A percentile compares a stretch with the other conserved stretches of the same genome.
These are phyloP conservation scores for Cladosporium sp. DNA, from an alignment of 2,329 filamentous ascomycete genomes.

Conservation along the genomic window DNA sequence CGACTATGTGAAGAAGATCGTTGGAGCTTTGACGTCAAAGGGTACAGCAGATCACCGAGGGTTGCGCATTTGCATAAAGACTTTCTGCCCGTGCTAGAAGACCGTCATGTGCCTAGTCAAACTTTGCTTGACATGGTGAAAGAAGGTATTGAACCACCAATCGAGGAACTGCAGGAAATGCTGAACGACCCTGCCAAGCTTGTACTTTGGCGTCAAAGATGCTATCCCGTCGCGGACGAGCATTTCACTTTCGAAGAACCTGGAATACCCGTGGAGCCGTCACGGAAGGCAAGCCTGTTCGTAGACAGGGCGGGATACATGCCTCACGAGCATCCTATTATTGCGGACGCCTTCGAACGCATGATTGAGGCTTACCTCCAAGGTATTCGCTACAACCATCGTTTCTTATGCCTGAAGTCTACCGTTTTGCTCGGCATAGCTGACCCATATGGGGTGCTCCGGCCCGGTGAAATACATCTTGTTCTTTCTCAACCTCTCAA, in stretches of 20 bases:
- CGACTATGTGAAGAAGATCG: background rate
- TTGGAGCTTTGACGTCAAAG: slow-evolving; percentile 56
- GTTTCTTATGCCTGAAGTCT: slow-evolving; percentile 40
- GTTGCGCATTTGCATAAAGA: background rate
- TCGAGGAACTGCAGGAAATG: slow-evolving; percentile 47
- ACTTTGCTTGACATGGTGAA: slow-evolving; percentile 53
- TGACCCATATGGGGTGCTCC: slow-evolving; percentile 62
- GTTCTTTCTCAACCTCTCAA: slow-evolving; percentile 64
- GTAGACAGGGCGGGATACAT: background rate
- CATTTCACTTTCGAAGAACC: background rate
- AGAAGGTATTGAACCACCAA: slow-evolving; percentile 52
- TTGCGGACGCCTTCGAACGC: background rate
- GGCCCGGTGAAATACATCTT: slow-evolving; percentile 67
- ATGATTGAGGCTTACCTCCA: background rate
- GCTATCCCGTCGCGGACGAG: background rate
- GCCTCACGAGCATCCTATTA: background rate
- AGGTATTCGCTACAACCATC: background rate
- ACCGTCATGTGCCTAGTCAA: slow-evolving; percentile 53
- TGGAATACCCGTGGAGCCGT: background rate
- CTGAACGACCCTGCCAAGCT: slow-evolving; percentile 54
- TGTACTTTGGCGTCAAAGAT: slow-evolving; percentile 24
- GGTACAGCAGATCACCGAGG: slow-evolving; percentile 41
- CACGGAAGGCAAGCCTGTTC: background rate
- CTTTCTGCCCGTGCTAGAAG: slow-evolving; percentile 65
- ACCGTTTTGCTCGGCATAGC: slow-evolving; percentile 66